Base-by-base conservation (phyloP, 345 rosid species). In the Gossypium turneri region DNA sequence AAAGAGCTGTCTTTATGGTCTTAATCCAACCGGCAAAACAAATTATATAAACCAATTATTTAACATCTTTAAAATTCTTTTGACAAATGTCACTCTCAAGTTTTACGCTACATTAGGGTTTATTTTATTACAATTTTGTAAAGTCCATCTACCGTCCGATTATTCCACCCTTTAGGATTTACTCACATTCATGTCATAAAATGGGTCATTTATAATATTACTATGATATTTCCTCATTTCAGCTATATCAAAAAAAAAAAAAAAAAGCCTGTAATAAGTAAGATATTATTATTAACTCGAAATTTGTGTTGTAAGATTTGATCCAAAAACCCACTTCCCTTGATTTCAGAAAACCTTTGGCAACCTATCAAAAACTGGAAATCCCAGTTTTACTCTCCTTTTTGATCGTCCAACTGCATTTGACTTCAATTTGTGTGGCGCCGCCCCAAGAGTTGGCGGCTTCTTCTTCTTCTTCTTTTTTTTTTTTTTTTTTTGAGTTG, bases 281-380 rank as follows among this genome's bases (percentile, higher is more conserved):
- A 15, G 11, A 11, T 41, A 15, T 10, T 41, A 15, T 13, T 34
- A 11, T 59, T 63, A 76, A 58, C 79, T 77, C 61, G 44, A 29
- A 61, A 61, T 51, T 60, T 38, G 25, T 59, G 71, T 76, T 72
- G 70, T 75, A 59, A 62, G 81, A 75, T 81, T 78, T 53, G 48
- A 43, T 67, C 64, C 3, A 12, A 50, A 48, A 4, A 56, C 70
- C 76, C 76, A n/a, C 10, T 70, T 52, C n/a, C 73, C 61, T 62
- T 60, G 67, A 70, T 73, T 82, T 74, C 66, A 15, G 57, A 52
- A 80, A 83, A 72, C 78, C 82, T 73, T 22, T 62, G 27, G 68
- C 67, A 25, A 3, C 86, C 86, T 78, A 81, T 85, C 80, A 70
- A 70, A 70, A 70, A 53, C 73, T 52, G 66, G 70, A 82, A 79